A percentile compares a stretch with the other conserved stretches of the same genome.
Evolutionary conservation across 176 grass and related monocot genomes (phyloP).

Genomic region (Zoysia pacifica): DNA sequence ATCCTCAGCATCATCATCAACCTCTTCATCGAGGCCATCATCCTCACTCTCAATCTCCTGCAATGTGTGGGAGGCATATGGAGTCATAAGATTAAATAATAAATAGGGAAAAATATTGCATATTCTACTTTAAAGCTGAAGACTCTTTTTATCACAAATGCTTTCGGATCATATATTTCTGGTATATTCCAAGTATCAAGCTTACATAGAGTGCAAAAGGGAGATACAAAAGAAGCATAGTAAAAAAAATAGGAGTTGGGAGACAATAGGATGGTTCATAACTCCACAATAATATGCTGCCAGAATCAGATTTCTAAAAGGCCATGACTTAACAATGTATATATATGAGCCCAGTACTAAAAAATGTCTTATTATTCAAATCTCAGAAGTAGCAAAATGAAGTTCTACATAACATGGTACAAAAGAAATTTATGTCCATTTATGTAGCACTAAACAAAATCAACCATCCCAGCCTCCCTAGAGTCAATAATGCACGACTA

Average conservation of each 20-base stretch:
- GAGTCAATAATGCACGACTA: not conserved
- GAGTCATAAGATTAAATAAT: slow-evolving; percentile 3
- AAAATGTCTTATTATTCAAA: slow-evolving; percentile 13
- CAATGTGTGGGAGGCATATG: slow-evolving; percentile 10
- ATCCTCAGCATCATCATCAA: slow-evolving; percentile 60
- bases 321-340: not conserved
- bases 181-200: not conserved
- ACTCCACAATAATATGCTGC: slow-evolving; percentile 7
- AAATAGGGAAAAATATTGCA: not conserved
- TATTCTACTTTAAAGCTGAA: not conserved
- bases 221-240: slow-evolving; percentile 6
- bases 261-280: not conserved
- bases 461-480: not conserved
- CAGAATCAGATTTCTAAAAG: not conserved
- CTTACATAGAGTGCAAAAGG: not conserved
- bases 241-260: not conserved
- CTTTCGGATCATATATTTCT: not conserved
- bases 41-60: slow-evolving; percentile 95
- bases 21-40: slow-evolving; percentile 75
- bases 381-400: not conserved
- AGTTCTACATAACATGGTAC: not conserved
- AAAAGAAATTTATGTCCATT: not conserved
- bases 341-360: too few species aligned
- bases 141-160: not conserved
- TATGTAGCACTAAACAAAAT: not conserved